These are phyloP conservation scores for Ogataea allantospora DNA, from an alignment of 805 yeast species.

Conservation along the genomic window DNA sequence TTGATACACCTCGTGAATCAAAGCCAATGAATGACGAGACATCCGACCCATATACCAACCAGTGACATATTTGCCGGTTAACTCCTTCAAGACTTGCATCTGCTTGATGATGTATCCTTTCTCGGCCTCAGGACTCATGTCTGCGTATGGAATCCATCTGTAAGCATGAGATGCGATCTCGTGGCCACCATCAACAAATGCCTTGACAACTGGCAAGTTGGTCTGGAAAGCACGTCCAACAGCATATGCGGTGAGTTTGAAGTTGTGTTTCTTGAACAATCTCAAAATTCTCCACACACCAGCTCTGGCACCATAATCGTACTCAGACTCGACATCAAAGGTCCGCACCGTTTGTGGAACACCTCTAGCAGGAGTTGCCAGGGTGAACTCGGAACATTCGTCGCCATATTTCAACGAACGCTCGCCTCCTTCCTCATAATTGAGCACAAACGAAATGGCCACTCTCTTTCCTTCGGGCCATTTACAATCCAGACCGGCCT, in stretches of 20 bases:
- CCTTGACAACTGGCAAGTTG: slow-evolving; percentile 35
- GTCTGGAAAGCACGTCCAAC: slow-evolving; percentile 40
- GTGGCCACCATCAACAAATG: slow-evolving; percentile 38
- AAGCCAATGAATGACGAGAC: slow-evolving; percentile 33
- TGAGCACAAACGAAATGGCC: slow-evolving; percentile 29
- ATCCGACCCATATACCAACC: slow-evolving; percentile 40
- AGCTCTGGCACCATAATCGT: slow-evolving; percentile 18
- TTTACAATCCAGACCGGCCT: slow-evolving; percentile 23
- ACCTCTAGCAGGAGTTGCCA: slow-evolving; percentile 19
- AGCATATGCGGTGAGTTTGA: slow-evolving; percentile 37
- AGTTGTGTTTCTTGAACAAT: slow-evolving; percentile 32
- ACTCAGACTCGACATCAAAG: slow-evolving; percentile 21
- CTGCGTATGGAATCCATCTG: slow-evolving; percentile 38
- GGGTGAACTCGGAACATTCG: slow-evolving; percentile 15
- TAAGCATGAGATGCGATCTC: slow-evolving; percentile 40
- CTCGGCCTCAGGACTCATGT: slow-evolving; percentile 33
- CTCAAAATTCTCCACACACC: slow-evolving; percentile 30
- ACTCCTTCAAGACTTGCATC: slow-evolving; percentile 30
- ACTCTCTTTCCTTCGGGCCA: slow-evolving; percentile 28
- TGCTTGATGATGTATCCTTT: slow-evolving; percentile 33
- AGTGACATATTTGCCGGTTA: slow-evolving; percentile 34
- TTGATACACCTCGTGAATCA: slow-evolving; percentile 35
- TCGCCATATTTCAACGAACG: slow-evolving; percentile 17
- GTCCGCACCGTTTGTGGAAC: slow-evolving; percentile 14
- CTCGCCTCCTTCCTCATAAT: slow-evolving; percentile 32